These are phyloP conservation scores for Stygiomarasmius scandens DNA, from an alignment of 1,284 basidiomycete species.

Conservation along the genomic window DNA sequence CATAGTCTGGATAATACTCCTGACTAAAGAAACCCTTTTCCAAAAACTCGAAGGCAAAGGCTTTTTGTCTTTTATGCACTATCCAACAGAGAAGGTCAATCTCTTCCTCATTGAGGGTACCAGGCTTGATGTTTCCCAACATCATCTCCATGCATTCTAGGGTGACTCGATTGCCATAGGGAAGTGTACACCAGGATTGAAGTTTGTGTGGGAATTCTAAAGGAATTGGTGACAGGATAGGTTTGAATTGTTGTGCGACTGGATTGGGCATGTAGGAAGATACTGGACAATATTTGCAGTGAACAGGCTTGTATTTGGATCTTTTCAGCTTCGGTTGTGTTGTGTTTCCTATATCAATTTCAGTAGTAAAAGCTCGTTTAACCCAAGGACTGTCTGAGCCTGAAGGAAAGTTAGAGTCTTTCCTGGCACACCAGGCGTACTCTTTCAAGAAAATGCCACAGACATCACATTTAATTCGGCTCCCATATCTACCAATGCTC, in stretches of 20 bases:
- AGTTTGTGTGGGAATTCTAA: constrained; percentile 24
- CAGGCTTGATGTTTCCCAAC: not conserved
- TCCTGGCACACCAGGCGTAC: not conserved
- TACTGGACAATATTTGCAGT: constrained; percentile 32
- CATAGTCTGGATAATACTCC: constrained; percentile 35
- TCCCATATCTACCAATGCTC: constrained; percentile 24
- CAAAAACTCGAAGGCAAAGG: constrained; percentile 29
- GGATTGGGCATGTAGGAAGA: constrained; percentile 33
- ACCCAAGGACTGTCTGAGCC: no score
- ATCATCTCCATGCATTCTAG: no score
- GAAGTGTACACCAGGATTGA: constrained; percentile 10
- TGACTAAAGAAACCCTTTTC: constrained; percentile 33
- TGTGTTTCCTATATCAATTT: no score
- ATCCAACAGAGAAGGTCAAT: constrained; percentile 19
- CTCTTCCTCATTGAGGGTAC: constrained; percentile 20
- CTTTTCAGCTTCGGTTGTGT: not conserved
- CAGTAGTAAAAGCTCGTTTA: not conserved
- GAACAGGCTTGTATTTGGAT: constrained; percentile 31
- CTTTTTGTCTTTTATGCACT: constrained; percentile 19
- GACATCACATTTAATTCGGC: constrained; percentile 27
- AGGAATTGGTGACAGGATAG: constrained; percentile 16
- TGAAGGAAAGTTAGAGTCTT: no score
- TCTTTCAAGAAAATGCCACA: constrained; percentile 8
- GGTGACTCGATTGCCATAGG: constrained; percentile 18
- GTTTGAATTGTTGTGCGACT: constrained; percentile 24